Evolutionary conservation across 1,139 yeast genomes (phyloP).

Genomic region (Debaryomyces sp.): DNA sequence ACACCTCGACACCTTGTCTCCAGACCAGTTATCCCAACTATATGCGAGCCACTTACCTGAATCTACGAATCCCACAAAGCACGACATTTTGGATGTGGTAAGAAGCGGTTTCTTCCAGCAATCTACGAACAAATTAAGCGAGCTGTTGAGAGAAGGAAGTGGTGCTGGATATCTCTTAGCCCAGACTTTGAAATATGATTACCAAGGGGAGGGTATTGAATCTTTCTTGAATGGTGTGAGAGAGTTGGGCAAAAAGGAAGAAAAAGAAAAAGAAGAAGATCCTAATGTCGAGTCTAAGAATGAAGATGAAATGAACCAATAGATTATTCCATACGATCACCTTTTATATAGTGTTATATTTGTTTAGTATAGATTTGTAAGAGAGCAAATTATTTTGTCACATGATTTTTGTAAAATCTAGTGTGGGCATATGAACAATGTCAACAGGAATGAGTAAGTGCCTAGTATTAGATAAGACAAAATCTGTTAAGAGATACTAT

Average conservation of each 20-base stretch:
- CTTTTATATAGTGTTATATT: neutral
- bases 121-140: constrained; percentile 46
- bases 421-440: neutral
- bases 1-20: constrained; percentile 41
- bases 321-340: neutral
- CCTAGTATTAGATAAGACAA: neutral
- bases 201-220: constrained; percentile 61
- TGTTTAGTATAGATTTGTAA: neutral
- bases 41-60: constrained; percentile 48
- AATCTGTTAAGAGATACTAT: neutral
- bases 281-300: neutral
- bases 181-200: constrained; percentile 51
- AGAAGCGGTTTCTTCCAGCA: constrained; percentile 58
- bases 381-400: neutral
- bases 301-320: neutral
- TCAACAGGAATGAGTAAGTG: neutral
- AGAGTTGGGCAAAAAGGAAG: constrained; percentile 30
- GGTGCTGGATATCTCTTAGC: constrained; percentile 60
- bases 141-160: constrained; percentile 38
- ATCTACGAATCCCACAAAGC: constrained; percentile 39
- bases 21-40: constrained; percentile 37
- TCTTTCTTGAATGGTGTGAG: constrained; percentile 56
- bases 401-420: neutral
- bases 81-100: constrained; percentile 47
- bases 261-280: constrained; percentile 11